phyloP scores from a whole-genome alignment of 495 filamentous ascomycete species.

The Neurospora sp. region DNA sequence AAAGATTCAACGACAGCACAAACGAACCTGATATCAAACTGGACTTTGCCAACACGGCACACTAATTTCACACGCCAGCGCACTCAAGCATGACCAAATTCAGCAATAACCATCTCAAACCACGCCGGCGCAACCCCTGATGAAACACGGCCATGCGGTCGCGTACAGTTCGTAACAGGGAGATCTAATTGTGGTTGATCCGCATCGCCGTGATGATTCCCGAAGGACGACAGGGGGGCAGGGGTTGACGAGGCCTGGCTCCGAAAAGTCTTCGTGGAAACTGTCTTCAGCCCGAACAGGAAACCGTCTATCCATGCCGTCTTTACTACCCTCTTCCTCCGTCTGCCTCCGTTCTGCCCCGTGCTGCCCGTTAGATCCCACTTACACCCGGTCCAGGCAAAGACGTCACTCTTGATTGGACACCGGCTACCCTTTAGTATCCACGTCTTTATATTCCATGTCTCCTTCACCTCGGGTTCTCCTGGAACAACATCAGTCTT shows the following conservation, averaged over 20 bases:
- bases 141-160: neutral
- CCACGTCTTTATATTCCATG: conserved; percentile 19
- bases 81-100: neutral
- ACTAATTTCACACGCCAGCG: neutral
- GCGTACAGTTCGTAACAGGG: neutral
- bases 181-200: neutral
- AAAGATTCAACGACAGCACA: neutral
- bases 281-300: conserved; percentile 10
- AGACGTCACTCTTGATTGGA: conserved; percentile 20
- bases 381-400: conserved; percentile 12
- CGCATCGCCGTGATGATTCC: conserved; percentile 5
- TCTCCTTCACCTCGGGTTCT: conserved; percentile 16
- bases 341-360: neutral
- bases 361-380: conserved; percentile 7
- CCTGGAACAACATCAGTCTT: conserved; percentile 8
- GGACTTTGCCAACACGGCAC: neutral
- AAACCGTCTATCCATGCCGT: neutral
- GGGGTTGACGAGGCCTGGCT: conserved; percentile 11
- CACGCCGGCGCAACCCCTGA: neutral
- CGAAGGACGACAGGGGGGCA: conserved; percentile 14
- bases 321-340: neutral
- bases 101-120: neutral
- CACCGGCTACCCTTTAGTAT: conserved; percentile 1
- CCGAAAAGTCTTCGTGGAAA: conserved; percentile 30
- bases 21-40: neutral